Evolutionary conservation across 169 alveolate species (phyloP), one percentile per base, ranked within the genome.

Genomic region (Babesia divergens): DNA sequence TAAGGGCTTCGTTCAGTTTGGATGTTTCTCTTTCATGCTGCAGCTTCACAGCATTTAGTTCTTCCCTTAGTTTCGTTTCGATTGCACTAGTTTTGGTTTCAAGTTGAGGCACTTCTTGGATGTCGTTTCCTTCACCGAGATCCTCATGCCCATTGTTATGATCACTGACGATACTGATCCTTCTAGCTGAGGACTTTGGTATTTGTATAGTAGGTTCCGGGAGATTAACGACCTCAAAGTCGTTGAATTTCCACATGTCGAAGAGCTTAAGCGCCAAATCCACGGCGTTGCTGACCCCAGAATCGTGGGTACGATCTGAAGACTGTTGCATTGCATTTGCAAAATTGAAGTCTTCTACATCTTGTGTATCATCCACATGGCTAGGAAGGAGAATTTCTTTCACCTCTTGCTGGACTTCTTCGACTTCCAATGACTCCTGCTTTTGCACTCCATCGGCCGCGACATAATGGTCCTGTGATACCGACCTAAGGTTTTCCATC

Each of bases 131-230:
- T 14, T 58, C 68, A 7, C 4, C n/a, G 26, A 58, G 34, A n/a
- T n/a, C n/a, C n/a, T n/a, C n/a, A n/a, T n/a, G n/a, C 7, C n/a
- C 29, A 2, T 58, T 35, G 42, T 58, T 40, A 1, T 13, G 42
- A 3, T 38, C 68, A 40, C 24, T 13, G 28, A 8, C 18, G n/a
- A 58, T 40, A 40, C 53, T 58, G n/a, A 37, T 28, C 32, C 28
- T 58, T 13, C 52, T 35, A 43, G 54, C 42, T 14, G 68, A 37
- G 29, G 53, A 11, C 16, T n/a, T 44, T 2, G 68, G 68, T 6
- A 58, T 58, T 31, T 35, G 72, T 24, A 31, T 62, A 1, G 31
- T 46, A 0, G 60, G 72, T 20, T 62, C 72, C 49, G 72, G 72
- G n/a, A 47, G 3, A 34, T 43, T 47, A 13, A 62, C 4, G 7